These are phyloP conservation scores for Sugiyamaella novakii DNA, from an alignment of 1,139 yeast species.

Conservation along the genomic window DNA sequence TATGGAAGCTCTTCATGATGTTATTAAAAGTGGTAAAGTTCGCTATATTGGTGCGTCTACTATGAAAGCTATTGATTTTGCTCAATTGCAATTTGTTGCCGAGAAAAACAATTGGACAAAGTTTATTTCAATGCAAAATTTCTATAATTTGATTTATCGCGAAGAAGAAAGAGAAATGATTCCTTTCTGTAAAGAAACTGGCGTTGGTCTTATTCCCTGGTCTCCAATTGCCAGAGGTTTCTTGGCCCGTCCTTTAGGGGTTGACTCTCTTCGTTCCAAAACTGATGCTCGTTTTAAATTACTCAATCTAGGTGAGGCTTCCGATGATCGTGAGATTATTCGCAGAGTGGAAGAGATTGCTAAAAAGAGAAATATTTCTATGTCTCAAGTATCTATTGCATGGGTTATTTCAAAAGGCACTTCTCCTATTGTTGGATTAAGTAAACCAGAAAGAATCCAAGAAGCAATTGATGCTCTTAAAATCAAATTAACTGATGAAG, in stretches of 20 bases:
- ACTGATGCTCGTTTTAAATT: constrained; percentile 17
- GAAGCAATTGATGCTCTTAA: constrained; percentile 54
- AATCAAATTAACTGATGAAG: constrained; percentile 51
- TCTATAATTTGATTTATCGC: constrained; percentile 54
- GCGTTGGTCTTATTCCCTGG: constrained; percentile 55
- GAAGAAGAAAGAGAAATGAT: constrained; percentile 63
- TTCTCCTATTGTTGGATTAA: constrained; percentile 58
- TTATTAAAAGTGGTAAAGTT: constrained; percentile 50
- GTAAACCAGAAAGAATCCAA: constrained; percentile 52
- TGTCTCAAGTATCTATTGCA: constrained; percentile 58
- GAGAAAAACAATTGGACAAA: constrained; percentile 54
- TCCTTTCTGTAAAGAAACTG: constrained; percentile 51
- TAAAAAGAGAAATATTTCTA: constrained; percentile 47
- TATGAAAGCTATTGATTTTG: constrained; percentile 49
- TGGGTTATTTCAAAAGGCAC: constrained; percentile 57
- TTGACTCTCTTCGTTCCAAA: constrained; percentile 17
- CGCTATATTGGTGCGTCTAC: constrained; percentile 61
- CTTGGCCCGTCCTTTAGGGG: constrained; percentile 46
- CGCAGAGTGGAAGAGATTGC: constrained; percentile 56
- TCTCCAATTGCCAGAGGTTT: constrained; percentile 53
- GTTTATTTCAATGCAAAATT: constrained; percentile 60
- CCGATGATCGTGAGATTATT: constrained; percentile 45
- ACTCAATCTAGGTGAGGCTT: constrained; percentile 7
- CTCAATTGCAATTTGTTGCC: constrained; percentile 53
- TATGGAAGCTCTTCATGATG: constrained; percentile 56